Base-by-base conservation (phyloP, 305 asterid species). In the Fraxinus ornus region DNA sequence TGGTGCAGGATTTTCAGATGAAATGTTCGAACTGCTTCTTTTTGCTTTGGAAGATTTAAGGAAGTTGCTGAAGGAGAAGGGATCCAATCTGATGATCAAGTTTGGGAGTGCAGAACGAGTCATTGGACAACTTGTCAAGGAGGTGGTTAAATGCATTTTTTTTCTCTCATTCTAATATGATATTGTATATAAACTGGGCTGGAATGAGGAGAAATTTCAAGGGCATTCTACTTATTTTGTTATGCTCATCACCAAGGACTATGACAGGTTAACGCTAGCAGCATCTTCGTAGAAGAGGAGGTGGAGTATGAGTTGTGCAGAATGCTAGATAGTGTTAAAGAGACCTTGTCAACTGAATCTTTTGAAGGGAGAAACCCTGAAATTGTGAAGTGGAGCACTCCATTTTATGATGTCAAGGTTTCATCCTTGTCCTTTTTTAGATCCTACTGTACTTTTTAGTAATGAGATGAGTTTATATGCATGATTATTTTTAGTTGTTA, bases 31-130 rank as follows among this genome's bases (percentile, higher is more conserved):
- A 82, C 88, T 92, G 85, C 94, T 93, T 82, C 92, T 94, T 80
- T 87, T 87, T 52, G 94, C 97, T 55, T 83, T 94, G 90, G 90
- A 89, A 82, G 98, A 94, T 88, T 87, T 94, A 62, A 90, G 91
- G 88, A 88, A 88, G 81, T 88, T 89, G 85, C 91, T 94, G 39
- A 90, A 85, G 87, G 89, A 88, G 84, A 91, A 86, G 85, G 97
- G 97, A 12, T 90, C 94, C 84, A 88, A 94, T 92, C 86, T 93
- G 86, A 91, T 94, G 97, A 85, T 94, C 91, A 90, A 94, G 90
- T 89, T 89, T 75, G 95, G 97, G 85, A 90, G 66, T 78, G 93
- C 97, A 30, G 97, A 93, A 85, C 88, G 55, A 84, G 93, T 91
- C 88, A 85, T 93, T 79, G 72, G 82, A 82, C 85, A 85, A 76